phyloP scores from a whole-genome alignment of 2,329 filamentous ascomycete genomes.

The Paecilomyces sp. region DNA sequence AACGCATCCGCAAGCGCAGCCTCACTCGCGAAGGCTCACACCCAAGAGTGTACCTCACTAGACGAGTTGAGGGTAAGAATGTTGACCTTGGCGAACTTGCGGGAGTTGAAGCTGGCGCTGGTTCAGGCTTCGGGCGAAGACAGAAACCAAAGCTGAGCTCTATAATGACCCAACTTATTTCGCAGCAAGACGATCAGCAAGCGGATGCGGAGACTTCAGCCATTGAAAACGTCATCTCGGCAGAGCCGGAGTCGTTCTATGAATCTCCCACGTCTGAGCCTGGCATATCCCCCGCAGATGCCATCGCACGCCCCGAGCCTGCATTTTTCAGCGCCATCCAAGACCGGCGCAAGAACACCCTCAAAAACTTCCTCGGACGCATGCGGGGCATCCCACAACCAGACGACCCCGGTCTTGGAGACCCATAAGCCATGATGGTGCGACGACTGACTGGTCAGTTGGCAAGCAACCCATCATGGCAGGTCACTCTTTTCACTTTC shows the following conservation, averaged over 20 bases:
- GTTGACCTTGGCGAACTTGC: conserved; percentile 18
- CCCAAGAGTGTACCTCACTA: conserved; percentile 53
- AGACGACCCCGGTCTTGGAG: neutral
- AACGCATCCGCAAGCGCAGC: conserved; percentile 55
- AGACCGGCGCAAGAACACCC: neutral
- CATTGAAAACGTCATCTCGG: conserved; percentile 1
- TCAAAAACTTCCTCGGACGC: neutral
- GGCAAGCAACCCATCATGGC: neutral
- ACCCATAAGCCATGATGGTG: neutral
- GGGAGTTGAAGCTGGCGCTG: conserved; percentile 16
- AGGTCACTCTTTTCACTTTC: neutral
- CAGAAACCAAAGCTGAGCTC: conserved; percentile 1
- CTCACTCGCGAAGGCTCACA: conserved; percentile 30
- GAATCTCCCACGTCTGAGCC: neutral
- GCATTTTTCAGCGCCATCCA: neutral
- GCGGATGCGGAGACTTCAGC: conserved; percentile 3
- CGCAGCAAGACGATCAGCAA: conserved; percentile 2
- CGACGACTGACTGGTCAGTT: neutral
- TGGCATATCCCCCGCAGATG: neutral
- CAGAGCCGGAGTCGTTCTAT: neutral
- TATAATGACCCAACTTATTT: neutral
- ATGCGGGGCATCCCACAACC: neutral
- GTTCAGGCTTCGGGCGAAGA: conserved; percentile 5
- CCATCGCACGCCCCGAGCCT: neutral
- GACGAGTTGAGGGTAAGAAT: conserved; percentile 41